Percentiles rank a stretch among this genome's conserved stretches.
Evolutionary conservation across 352 stramenopile genomes (phyloP).

Genomic region (Globisporangium spiculum): DNA sequence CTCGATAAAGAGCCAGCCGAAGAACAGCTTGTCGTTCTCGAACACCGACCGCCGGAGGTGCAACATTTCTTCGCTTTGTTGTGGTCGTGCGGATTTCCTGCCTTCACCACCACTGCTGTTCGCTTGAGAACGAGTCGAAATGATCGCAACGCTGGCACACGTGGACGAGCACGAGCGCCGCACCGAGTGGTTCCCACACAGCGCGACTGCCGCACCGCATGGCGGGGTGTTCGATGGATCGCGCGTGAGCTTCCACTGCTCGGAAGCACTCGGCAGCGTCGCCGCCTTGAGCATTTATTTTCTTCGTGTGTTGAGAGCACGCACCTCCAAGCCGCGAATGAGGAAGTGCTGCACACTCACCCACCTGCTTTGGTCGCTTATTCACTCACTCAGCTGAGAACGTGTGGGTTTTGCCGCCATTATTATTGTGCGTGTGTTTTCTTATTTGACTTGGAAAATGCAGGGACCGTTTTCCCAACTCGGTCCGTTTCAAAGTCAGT

Average conservation of each 20-base stretch:
- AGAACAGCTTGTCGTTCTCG: conserved; percentile 21
- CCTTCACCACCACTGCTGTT: background rate
- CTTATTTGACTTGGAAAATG: conserved; percentile 3
- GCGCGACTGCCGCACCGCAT: background rate
- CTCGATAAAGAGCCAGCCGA: conserved; percentile 36
- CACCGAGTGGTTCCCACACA: conserved; percentile 7
- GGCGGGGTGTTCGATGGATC: background rate
- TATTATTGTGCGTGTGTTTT: background rate
- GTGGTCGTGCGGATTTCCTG: background rate
- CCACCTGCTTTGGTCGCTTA: background rate
- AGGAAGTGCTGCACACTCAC: background rate
- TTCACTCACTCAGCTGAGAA: background rate
- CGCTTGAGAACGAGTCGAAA: background rate
- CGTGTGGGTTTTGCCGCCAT: background rate
- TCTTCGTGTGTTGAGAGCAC: background rate
- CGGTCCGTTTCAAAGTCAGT: background rate
- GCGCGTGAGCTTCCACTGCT: conserved; percentile 13
- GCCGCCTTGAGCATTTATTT: conserved; percentile 19
- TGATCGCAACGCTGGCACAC: background rate
- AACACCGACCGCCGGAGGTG: conserved; percentile 9
- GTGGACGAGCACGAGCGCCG: conserved; percentile 11
- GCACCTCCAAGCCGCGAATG: background rate
- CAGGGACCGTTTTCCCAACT: background rate
- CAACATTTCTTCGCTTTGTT: background rate
- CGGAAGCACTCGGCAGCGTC: conserved; percentile 22